Conservation (phyloP, 495 filamentous ascomycete genomes). For the Penicillium bialowiezense region DNA sequence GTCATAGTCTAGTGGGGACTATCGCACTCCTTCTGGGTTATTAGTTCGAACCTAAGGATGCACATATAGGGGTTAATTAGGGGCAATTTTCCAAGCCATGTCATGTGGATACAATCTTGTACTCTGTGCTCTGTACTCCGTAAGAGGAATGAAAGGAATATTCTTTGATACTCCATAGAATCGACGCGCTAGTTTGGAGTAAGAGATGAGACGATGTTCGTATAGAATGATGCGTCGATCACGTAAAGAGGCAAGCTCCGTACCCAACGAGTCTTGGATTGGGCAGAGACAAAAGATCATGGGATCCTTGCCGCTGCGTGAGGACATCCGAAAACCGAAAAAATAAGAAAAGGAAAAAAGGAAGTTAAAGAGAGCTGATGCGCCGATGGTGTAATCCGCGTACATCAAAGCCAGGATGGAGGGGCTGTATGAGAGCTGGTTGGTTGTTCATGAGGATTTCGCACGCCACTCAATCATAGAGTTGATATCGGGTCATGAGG, state of each 20-base stretch:
- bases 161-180: background rate
- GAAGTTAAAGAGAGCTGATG: conserved; percentile 9
- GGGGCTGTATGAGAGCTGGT: conserved; percentile 10
- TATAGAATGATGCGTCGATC: conserved; percentile 15
- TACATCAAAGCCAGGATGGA: conserved; percentile 13
- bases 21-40: background rate
- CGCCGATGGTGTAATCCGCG: conserved; percentile 10
- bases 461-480: conserved; percentile 25
- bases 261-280: background rate
- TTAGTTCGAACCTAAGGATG: background rate
- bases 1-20: conserved; percentile 5
- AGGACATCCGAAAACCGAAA: too few relatives aligned
- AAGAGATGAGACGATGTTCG: conserved; percentile 1
- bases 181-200: too few relatives aligned
- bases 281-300: conserved; percentile 9
- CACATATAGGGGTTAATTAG: conserved; percentile 23
- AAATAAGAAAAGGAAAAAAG: too few relatives aligned
- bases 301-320: conserved; percentile 11
- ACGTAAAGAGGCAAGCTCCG: conserved; percentile 5
- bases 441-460: conserved; percentile 24
- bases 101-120: background rate
- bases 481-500: conserved; percentile 21
- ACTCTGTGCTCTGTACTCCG: background rate
- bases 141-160: background rate
- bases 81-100: conserved; percentile 7